These are phyloP conservation scores for Rhypophila decipiens DNA, from an alignment of 495 filamentous ascomycete genomes.

Conservation along the genomic window DNA sequence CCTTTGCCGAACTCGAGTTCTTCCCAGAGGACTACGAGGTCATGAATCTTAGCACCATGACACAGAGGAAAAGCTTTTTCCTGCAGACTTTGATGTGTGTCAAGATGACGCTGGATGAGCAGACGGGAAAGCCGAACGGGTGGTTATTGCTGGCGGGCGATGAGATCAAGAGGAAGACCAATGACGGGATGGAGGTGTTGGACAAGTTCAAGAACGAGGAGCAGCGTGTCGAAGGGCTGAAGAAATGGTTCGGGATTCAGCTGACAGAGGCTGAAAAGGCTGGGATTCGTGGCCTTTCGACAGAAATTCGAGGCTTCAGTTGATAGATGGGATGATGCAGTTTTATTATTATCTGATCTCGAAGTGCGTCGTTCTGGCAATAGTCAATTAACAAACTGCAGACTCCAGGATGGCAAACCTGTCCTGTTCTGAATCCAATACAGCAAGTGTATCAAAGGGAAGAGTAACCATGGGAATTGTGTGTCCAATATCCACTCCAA, in stretches of 20 bases:
- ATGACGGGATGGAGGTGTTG: no score
- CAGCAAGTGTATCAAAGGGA: conserved; percentile 20
- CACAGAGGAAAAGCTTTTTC: conserved; percentile 32
- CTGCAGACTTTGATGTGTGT: conserved; percentile 33
- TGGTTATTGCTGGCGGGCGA: no score
- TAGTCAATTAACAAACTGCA: conserved; percentile 14
- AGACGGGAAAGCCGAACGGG: conserved; percentile 10
- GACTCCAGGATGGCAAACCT: conserved; percentile 27
- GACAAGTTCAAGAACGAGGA: background rate
- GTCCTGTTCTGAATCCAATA: conserved; percentile 24
- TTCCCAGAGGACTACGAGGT: conserved; percentile 43
- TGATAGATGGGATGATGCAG: background rate
- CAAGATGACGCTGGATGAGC: conserved; percentile 35
- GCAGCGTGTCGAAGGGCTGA: background rate
- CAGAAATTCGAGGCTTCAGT: background rate
- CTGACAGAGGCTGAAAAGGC: background rate
- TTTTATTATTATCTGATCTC: background rate
- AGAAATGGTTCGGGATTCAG: background rate
- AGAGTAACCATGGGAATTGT: conserved; percentile 28
- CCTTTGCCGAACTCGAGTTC: conserved; percentile 39
- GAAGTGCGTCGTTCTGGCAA: no score
- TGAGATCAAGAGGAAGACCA: no score
- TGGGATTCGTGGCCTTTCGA: background rate
- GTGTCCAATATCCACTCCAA: conserved; percentile 30
- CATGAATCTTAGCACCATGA: conserved; percentile 52